These are phyloP conservation scores for Juncus inflexus DNA, from an alignment of 176 grass and related monocot species.

Conservation along the genomic window DNA sequence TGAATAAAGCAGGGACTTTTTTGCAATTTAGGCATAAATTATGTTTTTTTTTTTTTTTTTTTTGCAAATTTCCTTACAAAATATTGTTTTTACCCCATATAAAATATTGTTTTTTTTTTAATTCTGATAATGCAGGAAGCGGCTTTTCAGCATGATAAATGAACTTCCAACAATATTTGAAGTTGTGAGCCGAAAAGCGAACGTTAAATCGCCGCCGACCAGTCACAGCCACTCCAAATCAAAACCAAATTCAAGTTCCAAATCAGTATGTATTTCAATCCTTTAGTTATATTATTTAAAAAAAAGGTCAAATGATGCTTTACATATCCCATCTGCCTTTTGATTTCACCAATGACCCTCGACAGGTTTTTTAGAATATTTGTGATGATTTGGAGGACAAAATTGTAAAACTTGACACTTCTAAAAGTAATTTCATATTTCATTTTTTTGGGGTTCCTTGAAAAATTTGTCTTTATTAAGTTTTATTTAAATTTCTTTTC, in stretches of 20 bases:
- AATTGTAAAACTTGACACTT: background rate
- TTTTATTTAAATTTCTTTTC: too few species aligned
- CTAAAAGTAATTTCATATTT: too few species aligned
- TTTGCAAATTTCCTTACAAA: background rate
- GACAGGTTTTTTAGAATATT: too few species aligned
- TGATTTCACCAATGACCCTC: too few species aligned
- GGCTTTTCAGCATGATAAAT: conserved; percentile 86
- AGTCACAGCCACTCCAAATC: conserved; percentile 77
- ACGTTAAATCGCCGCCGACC: conserved; percentile 39
- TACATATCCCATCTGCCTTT: too few species aligned
- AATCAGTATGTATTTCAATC: conserved; percentile 47
- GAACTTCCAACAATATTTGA: conserved; percentile 80
- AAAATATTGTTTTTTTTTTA: background rate
- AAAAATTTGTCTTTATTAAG: too few species aligned
- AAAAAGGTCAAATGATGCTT: too few species aligned
- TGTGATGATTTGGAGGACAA: too few species aligned
- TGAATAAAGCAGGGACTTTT: too few species aligned
- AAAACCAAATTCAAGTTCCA: conserved; percentile 57
- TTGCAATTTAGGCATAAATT: background rate
- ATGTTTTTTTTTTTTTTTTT: conserved; percentile 10
- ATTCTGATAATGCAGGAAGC: conserved; percentile 50
- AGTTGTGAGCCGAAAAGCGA: conserved; percentile 71
- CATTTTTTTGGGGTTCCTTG: too few species aligned
- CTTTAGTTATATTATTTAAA: background rate
- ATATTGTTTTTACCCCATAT: conserved; percentile 6